phyloP scores from a whole-genome alignment of 331 rosid genomes.

The Spiraea crenata region DNA sequence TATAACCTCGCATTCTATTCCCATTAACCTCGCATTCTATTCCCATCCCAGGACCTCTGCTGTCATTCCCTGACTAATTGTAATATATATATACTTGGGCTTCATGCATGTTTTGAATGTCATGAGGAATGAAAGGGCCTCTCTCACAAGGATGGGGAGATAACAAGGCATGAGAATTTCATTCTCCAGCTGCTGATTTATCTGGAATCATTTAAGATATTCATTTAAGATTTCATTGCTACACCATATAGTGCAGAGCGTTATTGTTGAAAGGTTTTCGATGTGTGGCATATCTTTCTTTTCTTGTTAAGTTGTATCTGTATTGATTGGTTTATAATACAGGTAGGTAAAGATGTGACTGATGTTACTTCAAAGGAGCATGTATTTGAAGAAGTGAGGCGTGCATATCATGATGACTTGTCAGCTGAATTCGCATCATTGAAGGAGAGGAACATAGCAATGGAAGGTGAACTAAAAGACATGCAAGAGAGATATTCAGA shows the following conservation, averaged over 20 bases:
- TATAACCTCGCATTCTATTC: too few species aligned
- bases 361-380: constrained; percentile 20
- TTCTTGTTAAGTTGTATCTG: neutral
- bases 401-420: constrained; percentile 23
- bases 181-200: too few species aligned
- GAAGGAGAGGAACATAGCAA: constrained; percentile 64
- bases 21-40: too few species aligned
- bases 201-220: neutral
- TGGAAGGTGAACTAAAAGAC: constrained; percentile 89
- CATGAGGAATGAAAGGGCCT: neutral
- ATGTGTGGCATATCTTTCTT: neutral
- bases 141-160: neutral
- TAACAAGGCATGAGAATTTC: neutral
- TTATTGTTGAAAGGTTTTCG: neutral
- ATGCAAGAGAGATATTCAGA: constrained; percentile 99
- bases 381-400: constrained; percentile 23
- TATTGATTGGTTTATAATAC: constrained; percentile 23
- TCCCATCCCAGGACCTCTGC: too few species aligned
- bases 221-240: too few species aligned
- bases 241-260: too few species aligned
- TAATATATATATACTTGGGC: neutral
- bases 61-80: too few species aligned
- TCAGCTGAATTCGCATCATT: constrained; percentile 44
- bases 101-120: neutral
- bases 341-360: constrained; percentile 39